A percentile compares a stretch with the other conserved stretches of the same genome.
phyloP scores from a whole-genome alignment of 805 yeast species.

The Metschnikowia corniflorae region DNA sequence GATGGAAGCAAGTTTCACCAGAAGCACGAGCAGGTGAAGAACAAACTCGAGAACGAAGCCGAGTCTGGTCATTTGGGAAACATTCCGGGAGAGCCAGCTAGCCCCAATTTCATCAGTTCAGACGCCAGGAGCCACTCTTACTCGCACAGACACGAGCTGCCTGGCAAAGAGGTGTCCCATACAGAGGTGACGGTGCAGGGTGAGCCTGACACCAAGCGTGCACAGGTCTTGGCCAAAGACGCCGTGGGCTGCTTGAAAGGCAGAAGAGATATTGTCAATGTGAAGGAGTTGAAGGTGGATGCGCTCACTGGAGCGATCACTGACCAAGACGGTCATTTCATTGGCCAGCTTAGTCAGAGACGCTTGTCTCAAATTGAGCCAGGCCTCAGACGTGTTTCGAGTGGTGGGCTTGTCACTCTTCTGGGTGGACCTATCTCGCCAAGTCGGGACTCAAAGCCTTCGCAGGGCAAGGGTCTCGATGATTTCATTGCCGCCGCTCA shows the following conservation, averaged over 20 bases:
- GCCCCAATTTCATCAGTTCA: neutral
- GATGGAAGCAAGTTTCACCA: conserved; percentile 9
- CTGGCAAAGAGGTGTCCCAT: conserved; percentile 8
- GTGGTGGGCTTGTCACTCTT: conserved; percentile 12
- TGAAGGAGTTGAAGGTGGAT: conserved; percentile 27
- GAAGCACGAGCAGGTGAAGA: conserved; percentile 7
- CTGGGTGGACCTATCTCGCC: neutral
- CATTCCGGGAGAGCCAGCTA: conserved; percentile 5
- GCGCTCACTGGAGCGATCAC: conserved; percentile 28
- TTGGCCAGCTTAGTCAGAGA: conserved; percentile 15
- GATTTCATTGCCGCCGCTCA: neutral
- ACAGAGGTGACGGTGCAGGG: conserved; percentile 33
- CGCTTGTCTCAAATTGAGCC: conserved; percentile 12
- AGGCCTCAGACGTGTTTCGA: conserved; percentile 2
- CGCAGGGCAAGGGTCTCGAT: neutral
- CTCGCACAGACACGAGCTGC: conserved; percentile 5
- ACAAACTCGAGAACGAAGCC: conserved; percentile 8
- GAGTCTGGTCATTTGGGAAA: conserved; percentile 10
- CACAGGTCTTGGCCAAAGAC: conserved; percentile 25
- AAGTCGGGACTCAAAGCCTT: neutral
- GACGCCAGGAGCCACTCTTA: conserved; percentile 5
- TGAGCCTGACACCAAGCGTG: conserved; percentile 22
- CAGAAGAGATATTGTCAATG: conserved; percentile 21
- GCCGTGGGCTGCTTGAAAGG: conserved; percentile 25
- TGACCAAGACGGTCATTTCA: conserved; percentile 25